Evolutionary conservation across 2,329 filamentous ascomycete species (phyloP).

Genomic region (Byssoonygena ceratinophila): DNA sequence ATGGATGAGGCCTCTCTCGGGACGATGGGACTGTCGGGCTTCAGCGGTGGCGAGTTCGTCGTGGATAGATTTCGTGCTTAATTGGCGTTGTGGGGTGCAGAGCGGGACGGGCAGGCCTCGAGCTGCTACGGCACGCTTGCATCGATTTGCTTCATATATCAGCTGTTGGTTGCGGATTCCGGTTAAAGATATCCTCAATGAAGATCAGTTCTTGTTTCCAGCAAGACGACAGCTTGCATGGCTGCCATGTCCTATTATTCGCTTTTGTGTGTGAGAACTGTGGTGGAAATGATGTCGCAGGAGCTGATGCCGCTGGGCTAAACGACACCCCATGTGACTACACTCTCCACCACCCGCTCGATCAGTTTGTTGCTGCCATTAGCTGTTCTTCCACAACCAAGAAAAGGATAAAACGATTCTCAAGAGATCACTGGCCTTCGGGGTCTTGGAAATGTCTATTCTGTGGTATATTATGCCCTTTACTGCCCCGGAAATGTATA

Average conservation of each 20-base stretch:
- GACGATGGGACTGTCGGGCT: too few relatives aligned
- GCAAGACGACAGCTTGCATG: neutral
- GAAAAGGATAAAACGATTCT: neutral
- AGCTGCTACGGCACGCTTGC: too few relatives aligned
- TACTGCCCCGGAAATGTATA: neutral
- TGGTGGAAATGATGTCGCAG: too few relatives aligned
- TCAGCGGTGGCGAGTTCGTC: too few relatives aligned
- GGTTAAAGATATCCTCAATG: neutral
- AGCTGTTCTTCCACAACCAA: neutral
- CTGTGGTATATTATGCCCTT: neutral
- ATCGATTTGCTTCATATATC: neutral
- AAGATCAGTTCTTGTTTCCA: neutral
- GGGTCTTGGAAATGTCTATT: neutral
- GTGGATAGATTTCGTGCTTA: too few relatives aligned
- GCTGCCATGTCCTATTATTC: neutral
- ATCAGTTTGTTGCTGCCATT: neutral
- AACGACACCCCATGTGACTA: neutral
- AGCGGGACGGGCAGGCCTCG: neutral
- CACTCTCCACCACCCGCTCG: neutral
- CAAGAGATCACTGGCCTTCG: neutral
- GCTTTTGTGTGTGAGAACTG: neutral
- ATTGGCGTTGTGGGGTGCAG: conserved; percentile 7
- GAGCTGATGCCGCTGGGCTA: neutral
- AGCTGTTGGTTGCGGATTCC: neutral
- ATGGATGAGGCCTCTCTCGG: too few relatives aligned